Evolutionary conservation across 371 early-diverging fungal genomes (phyloP).

Genomic region (Mucor plumbeus): DNA sequence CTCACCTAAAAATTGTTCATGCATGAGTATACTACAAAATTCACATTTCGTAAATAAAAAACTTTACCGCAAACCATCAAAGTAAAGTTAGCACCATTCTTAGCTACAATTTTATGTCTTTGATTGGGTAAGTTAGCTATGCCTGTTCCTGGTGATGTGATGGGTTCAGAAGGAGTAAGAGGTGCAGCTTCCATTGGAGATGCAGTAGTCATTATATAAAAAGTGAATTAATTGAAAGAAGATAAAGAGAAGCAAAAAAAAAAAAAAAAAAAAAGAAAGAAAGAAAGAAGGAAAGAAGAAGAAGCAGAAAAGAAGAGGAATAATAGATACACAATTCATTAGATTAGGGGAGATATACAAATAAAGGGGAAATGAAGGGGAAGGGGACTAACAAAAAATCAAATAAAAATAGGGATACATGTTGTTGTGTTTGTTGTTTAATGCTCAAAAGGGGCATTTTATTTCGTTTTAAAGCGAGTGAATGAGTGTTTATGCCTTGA

Average conservation of each 20-base stretch:
- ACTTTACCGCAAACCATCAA: slow-evolving; percentile 95
- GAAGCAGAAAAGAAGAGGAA: slow-evolving; percentile 12
- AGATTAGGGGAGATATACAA: background rate
- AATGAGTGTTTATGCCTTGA: background rate
- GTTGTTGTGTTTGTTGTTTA: background rate
- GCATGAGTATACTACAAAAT: background rate
- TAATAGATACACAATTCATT: background rate
- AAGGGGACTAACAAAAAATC: background rate
- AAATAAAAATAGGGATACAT: background rate
- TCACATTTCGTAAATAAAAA: background rate
- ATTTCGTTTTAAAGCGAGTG: background rate
- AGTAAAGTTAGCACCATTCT: slow-evolving; percentile 94
- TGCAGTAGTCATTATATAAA: slow-evolving; percentile 26
- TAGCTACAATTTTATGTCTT: slow-evolving; percentile 93
- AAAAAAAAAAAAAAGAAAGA: slow-evolving; percentile 7
- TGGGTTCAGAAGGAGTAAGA: slow-evolving; percentile 51
- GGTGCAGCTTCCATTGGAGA: slow-evolving; percentile 43
- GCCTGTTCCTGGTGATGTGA: slow-evolving; percentile 81
- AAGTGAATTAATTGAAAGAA: slow-evolving; percentile 6
- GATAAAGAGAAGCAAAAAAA: slow-evolving; percentile 8
- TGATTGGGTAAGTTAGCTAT: slow-evolving; percentile 99
- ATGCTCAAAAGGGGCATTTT: background rate
- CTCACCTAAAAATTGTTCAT: slow-evolving; percentile 34
- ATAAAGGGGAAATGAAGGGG: slow-evolving; percentile 2
- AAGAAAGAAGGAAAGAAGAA: background rate